Percentiles rank a stretch among this genome's conserved stretches.
Evolutionary conservation across 768 basidiomycete species (phyloP).

Genomic region (Dioszegia hungarica): DNA sequence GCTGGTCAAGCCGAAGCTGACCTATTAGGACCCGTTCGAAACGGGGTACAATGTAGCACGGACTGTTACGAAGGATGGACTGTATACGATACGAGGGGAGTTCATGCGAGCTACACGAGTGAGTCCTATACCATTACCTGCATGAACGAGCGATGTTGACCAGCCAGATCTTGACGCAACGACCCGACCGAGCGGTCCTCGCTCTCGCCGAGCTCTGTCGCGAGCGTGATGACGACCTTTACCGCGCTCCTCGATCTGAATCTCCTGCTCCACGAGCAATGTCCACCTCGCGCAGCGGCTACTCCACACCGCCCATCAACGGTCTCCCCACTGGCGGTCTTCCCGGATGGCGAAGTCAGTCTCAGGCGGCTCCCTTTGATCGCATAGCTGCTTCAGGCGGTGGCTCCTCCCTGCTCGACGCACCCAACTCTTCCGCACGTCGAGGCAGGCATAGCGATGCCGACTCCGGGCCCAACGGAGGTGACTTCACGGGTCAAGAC

Average conservation of each 20-base stretch:
- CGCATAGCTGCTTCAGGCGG: slow-evolving; percentile 19
- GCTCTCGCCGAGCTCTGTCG: slow-evolving; percentile 87
- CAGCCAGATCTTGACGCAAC: slow-evolving; percentile 65
- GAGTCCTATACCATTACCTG: slow-evolving; percentile 1
- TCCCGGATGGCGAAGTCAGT: slow-evolving; percentile 31
- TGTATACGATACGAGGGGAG: slow-evolving; percentile 95
- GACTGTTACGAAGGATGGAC: slow-evolving; percentile 91
- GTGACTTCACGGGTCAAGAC: slow-evolving; percentile 43
- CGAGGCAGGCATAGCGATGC: slow-evolving; percentile 33
- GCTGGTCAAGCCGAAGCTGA: neutral
- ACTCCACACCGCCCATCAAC: slow-evolving; percentile 23
- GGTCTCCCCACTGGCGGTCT: slow-evolving; percentile 12
- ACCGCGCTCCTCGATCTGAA: slow-evolving; percentile 47
- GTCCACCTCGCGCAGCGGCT: slow-evolving; percentile 28
- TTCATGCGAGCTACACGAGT: slow-evolving; percentile 82
- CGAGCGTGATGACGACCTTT: slow-evolving; percentile 63
- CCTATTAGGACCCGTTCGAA: slow-evolving; percentile 84
- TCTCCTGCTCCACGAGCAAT: slow-evolving; percentile 43
- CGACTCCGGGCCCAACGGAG: slow-evolving; percentile 3
- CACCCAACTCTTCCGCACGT: slow-evolving; percentile 11
- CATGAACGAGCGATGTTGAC: slow-evolving; percentile 8
- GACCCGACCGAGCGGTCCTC: slow-evolving; percentile 72
- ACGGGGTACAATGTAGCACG: slow-evolving; percentile 92
- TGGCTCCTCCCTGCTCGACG: slow-evolving; percentile 19
- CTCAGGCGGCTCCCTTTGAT: slow-evolving; percentile 40